These are phyloP conservation scores for Climacium dendroides DNA, from an alignment of 225 moss, liverwort and hornwort species.

Conservation along the genomic window DNA sequence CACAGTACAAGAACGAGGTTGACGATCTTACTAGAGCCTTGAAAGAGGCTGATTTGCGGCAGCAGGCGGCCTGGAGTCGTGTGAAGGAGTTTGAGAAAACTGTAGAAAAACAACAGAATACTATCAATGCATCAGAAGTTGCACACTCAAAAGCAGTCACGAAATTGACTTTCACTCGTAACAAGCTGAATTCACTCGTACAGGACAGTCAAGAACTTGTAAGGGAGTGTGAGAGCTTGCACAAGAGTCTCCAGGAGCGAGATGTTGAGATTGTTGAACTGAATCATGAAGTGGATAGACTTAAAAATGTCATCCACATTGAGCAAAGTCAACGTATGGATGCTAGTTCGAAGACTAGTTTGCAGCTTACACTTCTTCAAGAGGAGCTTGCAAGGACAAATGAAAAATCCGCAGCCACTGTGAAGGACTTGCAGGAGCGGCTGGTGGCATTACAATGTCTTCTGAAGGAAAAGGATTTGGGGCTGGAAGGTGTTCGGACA, in stretches of 20 bases:
- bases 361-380: slow-evolving; percentile 11
- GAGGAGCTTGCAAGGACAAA: slow-evolving; percentile 21
- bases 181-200: slow-evolving; percentile 68
- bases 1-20: slow-evolving; percentile 33
- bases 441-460: background rate
- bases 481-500: slow-evolving; percentile 4
- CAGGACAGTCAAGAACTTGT: slow-evolving; percentile 82
- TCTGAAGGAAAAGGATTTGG: slow-evolving; percentile 2
- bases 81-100: slow-evolving; percentile 41
- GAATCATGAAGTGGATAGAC: slow-evolving; percentile 29
- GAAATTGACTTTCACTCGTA: slow-evolving; percentile 60
- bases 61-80: slow-evolving; percentile 19
- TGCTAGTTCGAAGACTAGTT: slow-evolving; percentile 4
- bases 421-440: slow-evolving; percentile 9
- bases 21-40: slow-evolving; percentile 31
- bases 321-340: slow-evolving; percentile 12
- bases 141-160: slow-evolving; percentile 52
- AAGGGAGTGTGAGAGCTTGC: slow-evolving; percentile 58
- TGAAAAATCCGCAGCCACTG: slow-evolving; percentile 1
- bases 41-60: slow-evolving; percentile 30
- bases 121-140: slow-evolving; percentile 47
- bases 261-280: slow-evolving; percentile 54
- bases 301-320: slow-evolving; percentile 15
- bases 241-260: slow-evolving; percentile 56
- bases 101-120: slow-evolving; percentile 37